A percentile compares a stretch with the other conserved stretches of the same genome.
These are phyloP conservation scores for Santalum album DNA, from an alignment of 164 flowering plant genomes.

Conservation along the genomic window DNA sequence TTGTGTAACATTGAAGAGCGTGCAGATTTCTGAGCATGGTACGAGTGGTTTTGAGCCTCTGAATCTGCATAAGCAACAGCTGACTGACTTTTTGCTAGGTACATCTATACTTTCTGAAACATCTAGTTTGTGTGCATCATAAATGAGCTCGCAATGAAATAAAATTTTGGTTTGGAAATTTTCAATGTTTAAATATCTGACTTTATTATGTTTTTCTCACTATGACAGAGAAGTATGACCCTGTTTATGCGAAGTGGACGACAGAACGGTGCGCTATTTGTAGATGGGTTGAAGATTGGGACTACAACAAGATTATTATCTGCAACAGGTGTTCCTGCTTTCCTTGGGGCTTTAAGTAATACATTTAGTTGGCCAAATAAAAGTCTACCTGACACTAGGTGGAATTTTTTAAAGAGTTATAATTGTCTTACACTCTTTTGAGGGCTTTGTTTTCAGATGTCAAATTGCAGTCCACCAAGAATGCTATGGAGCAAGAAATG, in stretches of 20 bases:
- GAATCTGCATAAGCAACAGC: constrained; percentile 1
- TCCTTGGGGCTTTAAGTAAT: no score
- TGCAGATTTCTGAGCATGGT: constrained; percentile 1
- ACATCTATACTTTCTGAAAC: background rate
- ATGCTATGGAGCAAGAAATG: constrained; percentile 54
- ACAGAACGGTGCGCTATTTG: constrained; percentile 6
- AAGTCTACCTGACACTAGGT: background rate
- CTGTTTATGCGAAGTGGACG: constrained; percentile 5
- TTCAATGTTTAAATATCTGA: constrained; percentile 1
- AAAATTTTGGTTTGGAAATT: background rate
- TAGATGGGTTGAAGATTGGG: constrained; percentile 8
- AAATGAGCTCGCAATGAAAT: background rate
- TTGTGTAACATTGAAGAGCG: background rate
- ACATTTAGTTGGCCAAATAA: no score
- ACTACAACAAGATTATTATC: constrained; percentile 5
- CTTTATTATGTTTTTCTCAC: background rate
- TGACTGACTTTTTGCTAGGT: constrained; percentile 1
- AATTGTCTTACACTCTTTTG: background rate
- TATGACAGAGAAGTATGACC: background rate
- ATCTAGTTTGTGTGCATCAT: background rate
- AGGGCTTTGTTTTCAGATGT: constrained; percentile 30
- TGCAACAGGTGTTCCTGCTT: background rate
- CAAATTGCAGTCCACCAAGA: constrained; percentile 79
- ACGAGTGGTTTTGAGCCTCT: background rate
- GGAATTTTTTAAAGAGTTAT: background rate